Evolutionary conservation across 371 early-diverging fungal genomes (phyloP), one percentile per base, ranked within the genome.

Genomic region (Blyttiomyces sp.): DNA sequence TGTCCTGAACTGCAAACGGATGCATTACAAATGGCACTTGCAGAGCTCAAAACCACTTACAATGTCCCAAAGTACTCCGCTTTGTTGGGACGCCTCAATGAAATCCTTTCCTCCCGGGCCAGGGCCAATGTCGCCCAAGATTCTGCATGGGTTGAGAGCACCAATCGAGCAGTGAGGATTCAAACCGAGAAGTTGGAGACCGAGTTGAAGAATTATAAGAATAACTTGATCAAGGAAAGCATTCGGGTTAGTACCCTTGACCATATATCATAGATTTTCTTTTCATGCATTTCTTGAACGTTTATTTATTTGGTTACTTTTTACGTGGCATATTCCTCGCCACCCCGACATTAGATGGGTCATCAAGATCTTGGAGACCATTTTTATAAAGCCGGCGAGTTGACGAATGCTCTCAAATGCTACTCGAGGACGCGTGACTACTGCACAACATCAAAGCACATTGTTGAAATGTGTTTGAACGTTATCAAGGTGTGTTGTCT

Each of bases 361-460:
- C 80, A 86, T 59, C 84, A 76, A 24, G 86, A 87, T 36, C 71
- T 92, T 9, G 94, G 89, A 4, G 88, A 90, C 57, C 86, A 86
- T 56, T 85, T 81, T 60, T 86, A 81, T 64, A 71, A 74, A 9
- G 77, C 80, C 46, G 94, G 94, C 11, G 89, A 90, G 44, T 61
- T 88, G 54, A 58, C 71, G 0, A 71, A 70, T 24, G 89, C 94
- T 0, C 69, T 87, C 31, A 87, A 86, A 55, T 77, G 72, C 44
- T 92, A 88, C 67, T 71, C 82, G 1, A 78, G 87, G 6, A 84
- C 88, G 2, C 76, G 91, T 19, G 94, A 93, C 61, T 91, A 88
- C 64, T 85, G 86, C 66, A 80, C 88, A 3, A 84, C 85, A 0
- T 72, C 86, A 5, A 81, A 86, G 54, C 87, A 90, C 61, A 72